Conservation (phyloP, 83 land plant species). For the Picea abies region DNA sequence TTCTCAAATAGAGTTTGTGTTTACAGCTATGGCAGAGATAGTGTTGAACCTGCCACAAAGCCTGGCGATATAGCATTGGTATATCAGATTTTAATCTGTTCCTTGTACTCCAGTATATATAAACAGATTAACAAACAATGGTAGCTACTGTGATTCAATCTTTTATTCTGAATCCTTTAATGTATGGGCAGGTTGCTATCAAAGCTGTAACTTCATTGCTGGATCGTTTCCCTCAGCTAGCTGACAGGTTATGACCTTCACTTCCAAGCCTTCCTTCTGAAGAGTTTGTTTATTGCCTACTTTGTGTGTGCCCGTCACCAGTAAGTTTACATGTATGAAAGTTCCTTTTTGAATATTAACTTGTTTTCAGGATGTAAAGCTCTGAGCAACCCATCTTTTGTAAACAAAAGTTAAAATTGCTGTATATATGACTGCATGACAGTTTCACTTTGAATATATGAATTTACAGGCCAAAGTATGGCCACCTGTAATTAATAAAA, state of each 20-base stretch:
- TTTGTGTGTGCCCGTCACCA: too few relatives aligned
- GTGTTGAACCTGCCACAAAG: conserved; percentile 85
- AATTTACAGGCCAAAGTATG: too few relatives aligned
- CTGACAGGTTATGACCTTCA: conserved; percentile 40
- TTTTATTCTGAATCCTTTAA: conserved; percentile 7
- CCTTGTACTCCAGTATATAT: not conserved
- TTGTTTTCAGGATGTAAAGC: too few relatives aligned
- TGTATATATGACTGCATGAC: too few relatives aligned
- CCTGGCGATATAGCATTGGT: conserved; percentile 83
- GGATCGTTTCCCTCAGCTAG: conserved; percentile 63
- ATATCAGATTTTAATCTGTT: conserved; percentile 14
- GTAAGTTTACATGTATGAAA: too few relatives aligned
- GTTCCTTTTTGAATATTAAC: too few relatives aligned
- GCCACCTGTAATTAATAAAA: too few relatives aligned
- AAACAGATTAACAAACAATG: not conserved
- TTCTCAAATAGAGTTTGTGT: conserved; percentile 1
- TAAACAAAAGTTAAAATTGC: too few relatives aligned
- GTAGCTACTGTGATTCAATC: not conserved
- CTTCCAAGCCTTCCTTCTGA: too few relatives aligned
- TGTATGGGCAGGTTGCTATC: conserved; percentile 53
- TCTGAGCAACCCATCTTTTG: too few relatives aligned
- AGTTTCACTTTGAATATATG: too few relatives aligned
- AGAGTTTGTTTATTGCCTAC: too few relatives aligned
- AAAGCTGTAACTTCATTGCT: conserved; percentile 64
- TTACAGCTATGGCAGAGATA: conserved; percentile 82